Evolutionary conservation across 169 alveolate genomes (phyloP).

Genomic region (Eimeria tenella): DNA sequence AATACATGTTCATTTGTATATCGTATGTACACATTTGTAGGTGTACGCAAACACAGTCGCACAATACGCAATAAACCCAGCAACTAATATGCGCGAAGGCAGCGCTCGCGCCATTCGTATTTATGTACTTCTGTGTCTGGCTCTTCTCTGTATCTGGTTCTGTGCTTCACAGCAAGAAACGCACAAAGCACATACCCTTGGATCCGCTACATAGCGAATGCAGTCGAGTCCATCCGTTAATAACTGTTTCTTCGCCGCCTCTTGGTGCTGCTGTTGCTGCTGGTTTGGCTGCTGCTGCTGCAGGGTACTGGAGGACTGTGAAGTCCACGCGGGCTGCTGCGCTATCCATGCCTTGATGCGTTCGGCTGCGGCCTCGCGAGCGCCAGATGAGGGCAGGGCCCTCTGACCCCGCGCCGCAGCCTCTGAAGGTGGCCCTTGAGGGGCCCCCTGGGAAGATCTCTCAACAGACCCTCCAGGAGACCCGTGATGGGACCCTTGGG

Average conservation of each 20-base stretch:
- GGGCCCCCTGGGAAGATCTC: background rate
- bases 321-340: background rate
- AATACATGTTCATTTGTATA: too few relatives aligned
- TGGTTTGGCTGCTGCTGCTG: background rate
- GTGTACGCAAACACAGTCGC: too few relatives aligned
- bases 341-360: slow-evolving; percentile 5
- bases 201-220: background rate
- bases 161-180: background rate
- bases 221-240: background rate
- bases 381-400: background rate
- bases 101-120: too few relatives aligned
- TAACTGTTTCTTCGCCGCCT: slow-evolving; percentile 3
- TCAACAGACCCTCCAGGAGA: too few relatives aligned
- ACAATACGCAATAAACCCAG: too few relatives aligned
- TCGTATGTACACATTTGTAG: too few relatives aligned
- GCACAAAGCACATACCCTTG: background rate
- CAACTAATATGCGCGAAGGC: too few relatives aligned
- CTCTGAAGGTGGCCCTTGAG: background rate
- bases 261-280: slow-evolving; percentile 5
- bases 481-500: background rate
- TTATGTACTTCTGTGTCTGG: too few relatives aligned
- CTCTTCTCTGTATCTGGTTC: too few relatives aligned
- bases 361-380: background rate
- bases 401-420: background rate
- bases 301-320: background rate